Conservation (phyloP, 164 flowering plant genomes). For the Dillenia suffruticosa region DNA sequence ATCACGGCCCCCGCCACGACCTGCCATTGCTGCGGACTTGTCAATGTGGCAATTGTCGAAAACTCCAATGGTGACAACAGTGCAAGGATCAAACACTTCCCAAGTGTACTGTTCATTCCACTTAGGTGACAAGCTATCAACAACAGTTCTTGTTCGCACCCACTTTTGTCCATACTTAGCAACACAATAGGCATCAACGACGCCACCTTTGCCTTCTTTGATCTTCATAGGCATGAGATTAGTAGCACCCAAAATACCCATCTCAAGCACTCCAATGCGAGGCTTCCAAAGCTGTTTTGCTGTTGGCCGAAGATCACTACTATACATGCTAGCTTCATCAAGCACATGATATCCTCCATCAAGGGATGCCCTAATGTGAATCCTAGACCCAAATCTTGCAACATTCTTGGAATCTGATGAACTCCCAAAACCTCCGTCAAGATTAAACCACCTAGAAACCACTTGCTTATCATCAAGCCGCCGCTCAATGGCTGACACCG, state of each 20-base stretch:
- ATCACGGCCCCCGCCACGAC: constrained; percentile 24
- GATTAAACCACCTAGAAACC: constrained; percentile 61
- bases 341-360: constrained; percentile 88
- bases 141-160: constrained; percentile 57
- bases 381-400: constrained; percentile 52
- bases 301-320: constrained; percentile 70
- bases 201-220: constrained; percentile 52
- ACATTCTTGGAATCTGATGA: constrained; percentile 26
- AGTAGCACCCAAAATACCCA: constrained; percentile 77
- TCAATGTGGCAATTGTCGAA: constrained; percentile 47
- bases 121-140: constrained; percentile 41
- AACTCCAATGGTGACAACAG: constrained; percentile 59
- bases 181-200: constrained; percentile 55
- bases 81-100: constrained; percentile 72
- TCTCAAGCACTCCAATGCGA: constrained; percentile 64
- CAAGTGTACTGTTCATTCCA: constrained; percentile 80
- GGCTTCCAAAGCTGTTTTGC: constrained; percentile 73
- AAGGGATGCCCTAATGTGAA: constrained; percentile 60
- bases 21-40: constrained; percentile 14
- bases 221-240: constrained; percentile 55
- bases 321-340: constrained; percentile 71
- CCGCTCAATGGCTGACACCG: constrained; percentile 45
- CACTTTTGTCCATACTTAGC: constrained; percentile 67
- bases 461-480: constrained; percentile 54
- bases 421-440: constrained; percentile 31